Percentiles rank a stretch among this genome's conserved stretches.
phyloP scores from a whole-genome alignment of 176 grass and related monocot species.

The bread wheat (Triticum aestivum) region DNA sequence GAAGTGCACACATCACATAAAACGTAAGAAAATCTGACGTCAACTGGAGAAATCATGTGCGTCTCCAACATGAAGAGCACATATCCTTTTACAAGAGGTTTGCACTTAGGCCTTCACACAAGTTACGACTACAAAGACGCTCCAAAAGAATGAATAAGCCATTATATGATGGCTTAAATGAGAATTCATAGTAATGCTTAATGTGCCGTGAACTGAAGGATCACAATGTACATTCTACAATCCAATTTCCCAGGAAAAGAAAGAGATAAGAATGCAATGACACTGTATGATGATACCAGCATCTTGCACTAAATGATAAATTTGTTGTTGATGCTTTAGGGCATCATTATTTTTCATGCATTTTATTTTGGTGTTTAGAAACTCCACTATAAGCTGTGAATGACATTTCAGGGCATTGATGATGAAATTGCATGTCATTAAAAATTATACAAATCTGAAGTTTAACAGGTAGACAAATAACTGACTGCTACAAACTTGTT shows the following conservation, averaged over 20 bases:
- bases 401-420: background rate
- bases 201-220: constrained; percentile 8
- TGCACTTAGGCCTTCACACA: background rate
- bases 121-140: background rate
- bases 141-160: background rate
- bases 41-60: background rate
- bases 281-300: background rate
- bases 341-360: background rate
- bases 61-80: background rate
- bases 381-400: background rate
- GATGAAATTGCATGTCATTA: background rate
- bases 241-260: background rate
- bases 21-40: background rate
- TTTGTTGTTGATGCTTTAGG: background rate
- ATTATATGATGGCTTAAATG: background rate
- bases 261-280: background rate
- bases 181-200: background rate
- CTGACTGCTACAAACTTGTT: background rate
- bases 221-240: constrained; percentile 6
- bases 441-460: background rate
- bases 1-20: background rate
- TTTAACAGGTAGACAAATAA: background rate
- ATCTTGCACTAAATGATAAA: background rate
- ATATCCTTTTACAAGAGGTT: background rate
- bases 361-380: background rate